These are phyloP conservation scores for Saccharomycopsis vini DNA, from an alignment of 805 yeast genomes.

Conservation along the genomic window DNA sequence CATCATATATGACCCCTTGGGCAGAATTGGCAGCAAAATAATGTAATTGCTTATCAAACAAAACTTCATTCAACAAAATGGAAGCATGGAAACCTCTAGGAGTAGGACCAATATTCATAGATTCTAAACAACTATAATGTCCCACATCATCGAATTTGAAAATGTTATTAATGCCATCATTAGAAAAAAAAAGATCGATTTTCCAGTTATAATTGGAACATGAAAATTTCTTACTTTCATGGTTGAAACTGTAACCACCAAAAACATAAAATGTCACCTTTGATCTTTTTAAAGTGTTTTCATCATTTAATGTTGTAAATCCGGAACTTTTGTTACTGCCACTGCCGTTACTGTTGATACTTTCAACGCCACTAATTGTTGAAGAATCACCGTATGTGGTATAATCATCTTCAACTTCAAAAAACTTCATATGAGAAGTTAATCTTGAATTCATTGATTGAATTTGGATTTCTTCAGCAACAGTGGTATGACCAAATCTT, in stretches of 20 bases:
- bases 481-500: slow-evolving; percentile 15
- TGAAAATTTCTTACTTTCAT: slow-evolving; percentile 4
- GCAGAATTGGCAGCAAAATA: not conserved
- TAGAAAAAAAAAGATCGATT: slow-evolving; percentile 6
- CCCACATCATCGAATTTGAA: slow-evolving; percentile 6
- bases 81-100: slow-evolving; percentile 16
- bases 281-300: too few species aligned
- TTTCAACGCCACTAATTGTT: too few species aligned
- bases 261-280: slow-evolving; percentile 10
- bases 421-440: not conserved
- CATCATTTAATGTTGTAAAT: too few species aligned
- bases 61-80: slow-evolving; percentile 5
- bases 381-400: too few species aligned
- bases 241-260: slow-evolving; percentile 10
- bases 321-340: too few species aligned
- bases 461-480: slow-evolving; percentile 5
- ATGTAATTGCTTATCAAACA: not conserved
- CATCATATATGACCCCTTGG: not conserved
- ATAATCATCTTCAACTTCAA: not conserved
- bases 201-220: slow-evolving; percentile 14
- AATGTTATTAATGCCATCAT: not conserved
- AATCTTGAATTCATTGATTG: not conserved
- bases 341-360: too few species aligned
- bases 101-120: slow-evolving; percentile 12
- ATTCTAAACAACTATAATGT: slow-evolving; percentile 6